Conservation (phyloP, 352 stramenopile genomes). For the Pythium sp. region DNA sequence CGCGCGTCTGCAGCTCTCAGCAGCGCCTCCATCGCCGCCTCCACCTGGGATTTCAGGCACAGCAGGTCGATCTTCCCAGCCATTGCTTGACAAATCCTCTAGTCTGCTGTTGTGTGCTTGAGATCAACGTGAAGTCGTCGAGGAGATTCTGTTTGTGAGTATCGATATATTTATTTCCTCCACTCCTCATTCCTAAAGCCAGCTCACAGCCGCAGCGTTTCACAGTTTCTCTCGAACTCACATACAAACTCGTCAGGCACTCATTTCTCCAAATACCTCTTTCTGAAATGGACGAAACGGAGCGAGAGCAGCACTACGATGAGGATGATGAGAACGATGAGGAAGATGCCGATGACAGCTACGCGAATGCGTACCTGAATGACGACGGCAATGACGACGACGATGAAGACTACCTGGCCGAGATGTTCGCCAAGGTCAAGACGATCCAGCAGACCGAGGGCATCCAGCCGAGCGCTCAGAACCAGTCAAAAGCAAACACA, state of each 20-base stretch:
- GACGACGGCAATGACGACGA: constrained; percentile 35
- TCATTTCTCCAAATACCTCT: not conserved
- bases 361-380: constrained; percentile 40
- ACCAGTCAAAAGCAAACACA: constrained; percentile 9
- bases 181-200: not conserved
- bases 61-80: constrained; percentile 30
- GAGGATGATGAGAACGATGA: constrained; percentile 22
- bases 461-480: constrained; percentile 15
- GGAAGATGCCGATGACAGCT: constrained; percentile 31
- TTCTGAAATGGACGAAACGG: constrained; percentile 21
- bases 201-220: not conserved
- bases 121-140: not conserved
- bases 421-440: constrained; percentile 75
- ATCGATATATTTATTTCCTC: not conserved
- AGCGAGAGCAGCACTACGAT: constrained; percentile 16
- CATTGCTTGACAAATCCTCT: not conserved
- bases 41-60: constrained; percentile 53
- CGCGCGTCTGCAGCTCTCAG: constrained; percentile 53
- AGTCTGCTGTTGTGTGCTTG: not conserved
- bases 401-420: constrained; percentile 48
- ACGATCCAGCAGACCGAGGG: constrained; percentile 55
- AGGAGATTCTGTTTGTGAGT: not conserved
- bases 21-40: constrained; percentile 55
- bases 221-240: not conserved
- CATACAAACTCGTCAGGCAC: not conserved